Base-by-base conservation (phyloP, 2,329 filamentous ascomycete species). In the Keithomyces neogunnii region DNA sequence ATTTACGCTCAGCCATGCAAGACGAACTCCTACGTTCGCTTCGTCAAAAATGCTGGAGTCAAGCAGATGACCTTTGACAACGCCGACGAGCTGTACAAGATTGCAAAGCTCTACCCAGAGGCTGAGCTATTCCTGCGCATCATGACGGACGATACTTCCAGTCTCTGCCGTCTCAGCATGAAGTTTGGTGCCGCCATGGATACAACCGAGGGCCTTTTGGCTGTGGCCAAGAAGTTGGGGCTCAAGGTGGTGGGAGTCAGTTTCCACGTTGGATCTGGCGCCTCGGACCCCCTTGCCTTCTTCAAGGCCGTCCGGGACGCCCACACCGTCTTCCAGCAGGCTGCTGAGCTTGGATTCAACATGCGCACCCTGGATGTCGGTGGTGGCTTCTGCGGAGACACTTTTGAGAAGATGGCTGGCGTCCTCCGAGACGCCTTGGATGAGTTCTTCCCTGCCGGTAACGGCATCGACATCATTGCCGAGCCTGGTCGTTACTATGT, bases 51-150 rank as follows among this genome's bases (percentile, higher is more conserved):
- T 66, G 77, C 85, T 59, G 87, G 86, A 60, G 93, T 99, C 67
- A 92, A 88, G 74, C 89, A 96, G 77, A 97, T 99, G 92, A 99
- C 93, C 2, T 97, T 99, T 66, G 93, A 99, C 80, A 99, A 99
- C 63, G 83, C 87, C 67, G 93, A 99, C 69, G 93, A 99, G 78
- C 81, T 99, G 49, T 89, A 92, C 81, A 99, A 99, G 80, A 92
- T 95, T 69, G 93, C 95, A 71, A 87, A 89, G 70, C 81, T 93
- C 61, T 96, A 81, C 65, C 92, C 93, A 2, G 83, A 82, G 46
- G 93, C 93, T 31, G 89, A 96, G 74, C 83, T 99, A 42, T 95
- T 87, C 70, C 78, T 99, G 55, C 91, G 93, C 62, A 99, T 99
- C 72, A 78, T 90, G 66, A 99, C 93, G 54, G 93, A 99, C 66